Percentiles rank a stretch among this genome's conserved stretches.
phyloP scores from a whole-genome alignment of 108 stramenopile genomes.

The Parietichytrium sp. region DNA sequence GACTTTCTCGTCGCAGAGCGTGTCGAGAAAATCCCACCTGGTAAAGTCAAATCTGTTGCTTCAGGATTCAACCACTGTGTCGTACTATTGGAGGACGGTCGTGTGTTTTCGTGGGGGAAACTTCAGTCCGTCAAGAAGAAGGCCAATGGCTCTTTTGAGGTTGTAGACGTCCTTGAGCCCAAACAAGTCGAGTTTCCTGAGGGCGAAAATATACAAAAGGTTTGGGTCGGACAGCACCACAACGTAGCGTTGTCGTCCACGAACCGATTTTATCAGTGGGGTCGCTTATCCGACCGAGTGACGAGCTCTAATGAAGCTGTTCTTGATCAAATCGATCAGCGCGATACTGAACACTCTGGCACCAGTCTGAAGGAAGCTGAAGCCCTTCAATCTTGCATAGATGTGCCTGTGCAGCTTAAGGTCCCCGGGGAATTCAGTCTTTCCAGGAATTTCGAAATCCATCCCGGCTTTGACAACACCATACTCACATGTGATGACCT shows the following conservation, averaged over 20 bases:
- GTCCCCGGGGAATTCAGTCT: too few relatives aligned
- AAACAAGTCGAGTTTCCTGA: neutral
- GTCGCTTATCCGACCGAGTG: neutral
- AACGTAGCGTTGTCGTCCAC: neutral
- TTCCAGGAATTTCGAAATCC: too few relatives aligned
- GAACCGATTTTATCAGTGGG: neutral
- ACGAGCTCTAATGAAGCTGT: neutral
- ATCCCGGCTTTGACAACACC: too few relatives aligned
- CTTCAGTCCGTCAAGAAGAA: neutral
- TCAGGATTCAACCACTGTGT: neutral
- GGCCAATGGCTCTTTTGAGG: neutral
- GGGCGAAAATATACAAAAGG: neutral
- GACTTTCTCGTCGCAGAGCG: neutral
- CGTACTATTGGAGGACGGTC: slow-evolving; percentile 8
- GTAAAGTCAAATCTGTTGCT: neutral
- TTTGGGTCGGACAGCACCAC: neutral
- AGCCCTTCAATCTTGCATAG: too few relatives aligned
- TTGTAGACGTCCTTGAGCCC: neutral
- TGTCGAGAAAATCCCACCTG: neutral
- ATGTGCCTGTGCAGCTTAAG: too few relatives aligned
- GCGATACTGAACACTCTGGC: too few relatives aligned
- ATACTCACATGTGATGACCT: slow-evolving; percentile 22
- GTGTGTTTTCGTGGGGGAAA: slow-evolving; percentile 25
- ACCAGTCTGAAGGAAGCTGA: too few relatives aligned
- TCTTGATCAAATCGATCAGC: neutral